Evolutionary conservation across 257 asterid genomes (phyloP), one percentile per base, ranked within the genome.

Genomic region (Plantago elongata): DNA sequence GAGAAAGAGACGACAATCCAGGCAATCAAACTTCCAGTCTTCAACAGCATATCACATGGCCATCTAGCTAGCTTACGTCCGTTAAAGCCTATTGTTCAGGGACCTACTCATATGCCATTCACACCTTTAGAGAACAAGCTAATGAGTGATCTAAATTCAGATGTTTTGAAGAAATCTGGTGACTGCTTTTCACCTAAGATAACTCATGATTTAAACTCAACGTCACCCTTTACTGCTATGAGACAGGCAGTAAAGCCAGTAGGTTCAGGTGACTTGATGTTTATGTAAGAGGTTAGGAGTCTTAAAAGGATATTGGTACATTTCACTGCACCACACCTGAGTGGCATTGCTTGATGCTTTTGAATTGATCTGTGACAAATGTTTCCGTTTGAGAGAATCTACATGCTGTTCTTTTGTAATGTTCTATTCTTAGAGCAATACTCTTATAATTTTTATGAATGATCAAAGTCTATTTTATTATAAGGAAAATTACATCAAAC

Each of bases 11-110:
- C 77, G 13, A 45, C 73, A 14, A 77, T 73, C 12, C 67, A 17
- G 54, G 70, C 84, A 3, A 71, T 63, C 50, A 80, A 80, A 72
- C 96, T 89, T 51, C 96, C 96, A 1, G 61, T 72, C 13, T 84
- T 86, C 81, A 84, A 79, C 80, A 83, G 75, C 79, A 83, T 73
- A 55, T 51, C 75, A 30, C 62, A 58, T 0, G 80, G 90, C n/a
- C 87, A 68, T 72, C 65, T 89, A 4, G 94, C 85, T 65, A 80
- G 93, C 48, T 66, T 86, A 64, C 85, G 87, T 30, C 87, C 85
- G 8, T 40, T 50, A 70, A 73, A 70, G 60, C 70, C 71, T 22
- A 44, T 30, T 34, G 40, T 34, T 45, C 69, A 66, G 47, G 42
- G 14, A 27, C 59, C 56, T 7, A 22, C 43, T 46, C 81, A 66